phyloP scores from a whole-genome alignment of 164 flowering plant genomes.

The Aristolochia contorta region DNA sequence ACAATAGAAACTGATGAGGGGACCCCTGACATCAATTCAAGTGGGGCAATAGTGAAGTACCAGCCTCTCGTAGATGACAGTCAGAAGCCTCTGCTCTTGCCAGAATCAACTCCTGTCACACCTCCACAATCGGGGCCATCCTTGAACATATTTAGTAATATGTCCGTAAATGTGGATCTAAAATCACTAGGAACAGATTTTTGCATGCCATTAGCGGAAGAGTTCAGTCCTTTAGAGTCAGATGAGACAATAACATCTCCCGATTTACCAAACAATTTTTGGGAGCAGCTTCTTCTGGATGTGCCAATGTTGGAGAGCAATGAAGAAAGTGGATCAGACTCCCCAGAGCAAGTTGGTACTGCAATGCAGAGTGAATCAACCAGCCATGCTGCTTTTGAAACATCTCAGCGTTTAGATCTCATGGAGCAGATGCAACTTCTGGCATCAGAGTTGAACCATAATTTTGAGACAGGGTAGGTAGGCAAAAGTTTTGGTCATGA shows the following conservation, averaged over 20 bases:
- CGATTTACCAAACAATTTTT: slow-evolving; percentile 3
- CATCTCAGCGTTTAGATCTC: not conserved
- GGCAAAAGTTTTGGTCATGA: too few species aligned
- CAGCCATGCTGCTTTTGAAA: not conserved
- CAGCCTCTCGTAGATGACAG: slow-evolving; percentile 7
- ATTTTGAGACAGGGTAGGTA: too few species aligned
- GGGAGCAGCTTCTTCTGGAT: slow-evolving; percentile 11
- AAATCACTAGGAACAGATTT: slow-evolving; percentile 2
- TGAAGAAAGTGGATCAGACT: slow-evolving; percentile 1
- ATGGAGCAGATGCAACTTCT: slow-evolving; percentile 1
- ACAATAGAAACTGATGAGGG: not conserved
- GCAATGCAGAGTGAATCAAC: not conserved
- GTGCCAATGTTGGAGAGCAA: not conserved
- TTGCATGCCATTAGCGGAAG: slow-evolving; percentile 3
- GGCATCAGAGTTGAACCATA: too few species aligned
- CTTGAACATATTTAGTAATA: not conserved
- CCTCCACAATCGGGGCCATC: not conserved
- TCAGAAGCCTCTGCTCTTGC: slow-evolving; percentile 6
- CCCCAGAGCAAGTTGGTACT: not conserved
- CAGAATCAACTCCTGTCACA: not conserved
- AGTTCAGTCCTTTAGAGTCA: not conserved
- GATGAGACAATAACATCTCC: not conserved
- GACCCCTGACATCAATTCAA: not conserved
- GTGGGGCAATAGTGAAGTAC: slow-evolving; percentile 5
- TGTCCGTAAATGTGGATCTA: slow-evolving; percentile 1